Conservation (phyloP, 768 basidiomycete genomes). For the Fomitopsis serialis region DNA sequence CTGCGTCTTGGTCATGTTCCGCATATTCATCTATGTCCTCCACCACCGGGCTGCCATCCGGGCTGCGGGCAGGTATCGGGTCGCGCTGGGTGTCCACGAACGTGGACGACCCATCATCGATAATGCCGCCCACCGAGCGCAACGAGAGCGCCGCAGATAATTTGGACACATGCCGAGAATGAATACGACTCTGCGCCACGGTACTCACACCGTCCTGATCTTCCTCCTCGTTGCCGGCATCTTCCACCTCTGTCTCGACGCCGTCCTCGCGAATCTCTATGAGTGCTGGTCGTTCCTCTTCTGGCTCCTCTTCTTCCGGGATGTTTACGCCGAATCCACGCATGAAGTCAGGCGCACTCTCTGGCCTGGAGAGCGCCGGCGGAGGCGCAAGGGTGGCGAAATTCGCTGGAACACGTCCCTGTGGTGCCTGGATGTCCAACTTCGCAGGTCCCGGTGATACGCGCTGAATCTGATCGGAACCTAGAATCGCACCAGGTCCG, state of each 20-base stretch:
- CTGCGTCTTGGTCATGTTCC: conserved; percentile 31
- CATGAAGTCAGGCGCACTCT: conserved; percentile 64
- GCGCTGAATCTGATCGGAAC: conserved; percentile 37
- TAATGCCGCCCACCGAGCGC: conserved; percentile 48
- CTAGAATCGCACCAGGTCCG: conserved; percentile 49
- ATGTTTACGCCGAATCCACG: conserved; percentile 80
- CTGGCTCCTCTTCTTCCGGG: conserved; percentile 72
- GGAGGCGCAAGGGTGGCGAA: conserved; percentile 43
- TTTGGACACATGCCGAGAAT: conserved; percentile 66
- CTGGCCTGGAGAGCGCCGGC: conserved; percentile 38
- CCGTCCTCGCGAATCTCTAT: conserved; percentile 9
- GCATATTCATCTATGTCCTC: conserved; percentile 27
- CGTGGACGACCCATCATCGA: conserved; percentile 11
- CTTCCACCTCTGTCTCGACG: conserved; percentile 32
- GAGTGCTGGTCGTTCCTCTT: conserved; percentile 38
- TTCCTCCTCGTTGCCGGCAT: conserved; percentile 13
- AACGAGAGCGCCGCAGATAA: conserved; percentile 66
- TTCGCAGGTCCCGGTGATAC: conserved; percentile 22
- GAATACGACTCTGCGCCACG: conserved; percentile 44
- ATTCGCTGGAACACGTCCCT: conserved; percentile 46
- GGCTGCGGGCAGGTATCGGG: conserved; percentile 25
- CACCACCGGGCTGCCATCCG: conserved; percentile 25
- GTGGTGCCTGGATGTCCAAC: conserved; percentile 44
- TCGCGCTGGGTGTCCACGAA: conserved; percentile 5
- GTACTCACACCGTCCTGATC: conserved; percentile 41